A percentile compares a stretch with the other conserved stretches of the same genome.
phyloP scores from a whole-genome alignment of 2,329 filamentous ascomycete species.

The Zopfia rhizophila region DNA sequence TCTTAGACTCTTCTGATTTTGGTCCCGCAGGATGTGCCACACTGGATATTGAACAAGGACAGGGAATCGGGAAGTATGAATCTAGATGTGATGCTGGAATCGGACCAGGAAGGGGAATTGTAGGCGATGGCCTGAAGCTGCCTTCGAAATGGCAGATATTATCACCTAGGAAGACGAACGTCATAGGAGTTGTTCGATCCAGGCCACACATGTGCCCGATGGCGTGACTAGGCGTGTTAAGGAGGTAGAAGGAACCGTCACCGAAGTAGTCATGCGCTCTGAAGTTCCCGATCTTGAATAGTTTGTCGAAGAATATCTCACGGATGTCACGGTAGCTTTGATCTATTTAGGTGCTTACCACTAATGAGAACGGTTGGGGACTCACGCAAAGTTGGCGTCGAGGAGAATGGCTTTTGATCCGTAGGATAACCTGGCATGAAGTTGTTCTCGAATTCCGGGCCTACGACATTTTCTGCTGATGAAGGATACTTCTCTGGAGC shows the following conservation, averaged over 20 bases:
- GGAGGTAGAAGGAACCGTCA: conserved; percentile 66
- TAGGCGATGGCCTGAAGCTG: conserved; percentile 34
- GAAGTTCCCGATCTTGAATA: conserved; percentile 56
- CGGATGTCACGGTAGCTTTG: not conserved
- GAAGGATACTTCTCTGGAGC: conserved; percentile 60
- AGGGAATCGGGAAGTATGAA: conserved; percentile 17
- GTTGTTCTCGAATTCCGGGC: conserved; percentile 61
- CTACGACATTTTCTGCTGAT: conserved; percentile 61
- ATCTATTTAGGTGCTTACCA: not conserved
- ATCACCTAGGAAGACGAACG: conserved; percentile 41
- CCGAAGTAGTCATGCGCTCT: conserved; percentile 64
- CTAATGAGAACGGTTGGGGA: conserved; percentile 24
- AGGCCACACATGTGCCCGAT: conserved; percentile 63
- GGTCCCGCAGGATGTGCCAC: conserved; percentile 16
- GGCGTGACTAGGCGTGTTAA: conserved; percentile 64
- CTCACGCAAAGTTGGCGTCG: conserved; percentile 33
- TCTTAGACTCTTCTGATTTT: conserved; percentile 9
- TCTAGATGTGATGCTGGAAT: conserved; percentile 19
- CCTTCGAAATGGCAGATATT: conserved; percentile 41
- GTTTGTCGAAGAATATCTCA: conserved; percentile 20
- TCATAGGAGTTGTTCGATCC: conserved; percentile 51
- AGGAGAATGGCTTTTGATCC: conserved; percentile 31
- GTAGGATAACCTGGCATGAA: conserved; percentile 61
- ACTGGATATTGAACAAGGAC: conserved; percentile 24
- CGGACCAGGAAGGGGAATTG: conserved; percentile 19